Percentiles rank a stretch among this genome's conserved stretches.
These are phyloP conservation scores for Tuber borchii DNA, from an alignment of 495 filamentous ascomycete genomes.

Conservation along the genomic window DNA sequence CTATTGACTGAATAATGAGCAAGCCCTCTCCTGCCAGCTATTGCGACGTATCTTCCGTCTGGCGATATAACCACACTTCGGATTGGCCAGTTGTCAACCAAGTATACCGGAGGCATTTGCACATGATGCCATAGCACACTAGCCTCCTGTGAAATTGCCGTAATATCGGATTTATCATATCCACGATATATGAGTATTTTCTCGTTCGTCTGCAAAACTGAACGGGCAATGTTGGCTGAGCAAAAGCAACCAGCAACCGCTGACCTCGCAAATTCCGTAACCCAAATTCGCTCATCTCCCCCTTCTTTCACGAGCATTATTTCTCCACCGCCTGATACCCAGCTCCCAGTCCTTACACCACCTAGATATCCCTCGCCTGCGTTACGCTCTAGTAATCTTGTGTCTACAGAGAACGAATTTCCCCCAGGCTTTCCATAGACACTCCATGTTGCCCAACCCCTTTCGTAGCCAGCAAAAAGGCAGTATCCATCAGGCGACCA, in stretches of 20 bases:
- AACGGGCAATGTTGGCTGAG: slow-evolving; percentile 77
- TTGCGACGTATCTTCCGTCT: slow-evolving; percentile 89
- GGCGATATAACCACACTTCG: slow-evolving; percentile 74
- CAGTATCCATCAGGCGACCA: slow-evolving; percentile 98
- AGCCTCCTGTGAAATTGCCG: slow-evolving; percentile 84
- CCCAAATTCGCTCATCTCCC: slow-evolving; percentile 71
- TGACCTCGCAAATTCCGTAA: slow-evolving; percentile 85
- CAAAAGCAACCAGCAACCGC: slow-evolving; percentile 84
- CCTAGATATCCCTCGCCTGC: slow-evolving; percentile 67
- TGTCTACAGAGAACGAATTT: slow-evolving; percentile 69
- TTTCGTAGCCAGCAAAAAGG: slow-evolving; percentile 86
- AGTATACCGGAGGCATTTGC: slow-evolving; percentile 75
- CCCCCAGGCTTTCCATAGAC: slow-evolving; percentile 87
- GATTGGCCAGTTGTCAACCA: slow-evolving; percentile 88
- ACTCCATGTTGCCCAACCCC: slow-evolving; percentile 93
- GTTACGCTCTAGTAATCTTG: slow-evolving; percentile 56
- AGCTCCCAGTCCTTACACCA: slow-evolving; percentile 66
- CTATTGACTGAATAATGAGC: slow-evolving; percentile 95
- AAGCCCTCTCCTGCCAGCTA: slow-evolving; percentile 84
- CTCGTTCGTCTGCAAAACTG: slow-evolving; percentile 77
- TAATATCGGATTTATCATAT: slow-evolving; percentile 81
- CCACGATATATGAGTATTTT: slow-evolving; percentile 87
- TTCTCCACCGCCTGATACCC: slow-evolving; percentile 82
- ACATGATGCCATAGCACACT: slow-evolving; percentile 81
- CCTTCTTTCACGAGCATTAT: slow-evolving; percentile 60